These are phyloP conservation scores for Jaltomata sinuosa DNA, from an alignment of 257 asterid species.

Conservation along the genomic window DNA sequence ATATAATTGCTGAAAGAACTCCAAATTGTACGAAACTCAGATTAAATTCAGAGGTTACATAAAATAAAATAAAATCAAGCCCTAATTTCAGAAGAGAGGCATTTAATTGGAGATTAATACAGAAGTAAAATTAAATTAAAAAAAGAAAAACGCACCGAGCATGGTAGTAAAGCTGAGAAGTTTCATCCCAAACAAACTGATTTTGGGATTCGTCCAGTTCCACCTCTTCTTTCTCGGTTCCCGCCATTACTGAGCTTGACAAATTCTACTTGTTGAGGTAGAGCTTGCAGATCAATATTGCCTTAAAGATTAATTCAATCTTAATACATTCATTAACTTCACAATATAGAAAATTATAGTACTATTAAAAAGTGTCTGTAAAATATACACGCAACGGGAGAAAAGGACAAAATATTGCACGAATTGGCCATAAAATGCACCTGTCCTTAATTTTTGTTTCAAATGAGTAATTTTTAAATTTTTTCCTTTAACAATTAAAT, in stretches of 20 bases:
- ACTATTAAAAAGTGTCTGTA: background rate
- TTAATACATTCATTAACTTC: background rate
- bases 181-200: constrained; percentile 75
- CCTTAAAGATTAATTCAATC: background rate
- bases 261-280: background rate
- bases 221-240: constrained; percentile 1
- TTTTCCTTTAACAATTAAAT: no score
- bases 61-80: background rate
- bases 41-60: background rate
- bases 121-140: background rate
- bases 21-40: background rate
- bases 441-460: no score
- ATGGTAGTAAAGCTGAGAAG: constrained; percentile 77
- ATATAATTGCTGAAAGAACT: background rate
- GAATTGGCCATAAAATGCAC: no score
- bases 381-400: background rate
- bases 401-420: no score
- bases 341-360: background rate
- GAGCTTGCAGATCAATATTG: background rate
- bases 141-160: constrained; percentile 43
- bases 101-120: background rate
- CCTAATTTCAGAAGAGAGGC: background rate
- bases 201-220: constrained; percentile 17
- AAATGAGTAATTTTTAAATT: no score
- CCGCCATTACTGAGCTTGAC: constrained; percentile 40